Base-by-base conservation (phyloP, 768 basidiomycete genomes). In the Boletus subparvulus region DNA sequence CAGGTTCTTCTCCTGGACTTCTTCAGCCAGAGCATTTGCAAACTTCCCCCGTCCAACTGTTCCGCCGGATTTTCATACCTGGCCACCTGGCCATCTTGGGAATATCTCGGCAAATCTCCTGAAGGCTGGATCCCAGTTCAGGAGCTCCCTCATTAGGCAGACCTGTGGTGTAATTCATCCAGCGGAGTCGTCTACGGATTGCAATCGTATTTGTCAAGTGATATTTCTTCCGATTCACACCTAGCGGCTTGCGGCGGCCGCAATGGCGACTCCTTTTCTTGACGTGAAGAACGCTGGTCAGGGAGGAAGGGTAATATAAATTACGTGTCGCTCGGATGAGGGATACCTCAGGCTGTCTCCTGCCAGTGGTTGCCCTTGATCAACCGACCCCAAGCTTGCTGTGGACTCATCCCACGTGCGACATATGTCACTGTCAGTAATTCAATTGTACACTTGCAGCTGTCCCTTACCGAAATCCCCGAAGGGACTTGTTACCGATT, bases 31-130 rank as follows among this genome's bases (percentile, higher is more conserved):
- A 6, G 21, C 44, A 40, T 61, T 59, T 54, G 16, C 45, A 54
- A 54, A 55, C 48, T 43, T 56, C 24, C 35, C 52, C 58, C 40
- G 42, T 58, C 30, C 32, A 43, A 24, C 26, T 42, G 43, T 55
- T 65, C 68, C 65, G 55, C 63, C 68, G 56, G 65, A 68, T 63
- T 58, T 71, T 55, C 68, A 60, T 24, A 43, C 6, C 41, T 41
- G 8, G 13, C 19, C 55, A 40, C 44, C 36, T 43, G 26, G 26
- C 26, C 3, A 59, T 53, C 69, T 66, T 69, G 67, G 59, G 67
- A 69, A 67, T 62, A 48, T 46, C 52, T 57, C 45, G 58, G 68
- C 54, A 65, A 58, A 71, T 65, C 67, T 39, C 56, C 32, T 32
- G 32, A 11, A 32, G 30, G 30, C 52, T 42, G n/a, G 13, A 46